phyloP scores from a whole-genome alignment of 1,284 basidiomycete species.

The Serendipita sp. region DNA sequence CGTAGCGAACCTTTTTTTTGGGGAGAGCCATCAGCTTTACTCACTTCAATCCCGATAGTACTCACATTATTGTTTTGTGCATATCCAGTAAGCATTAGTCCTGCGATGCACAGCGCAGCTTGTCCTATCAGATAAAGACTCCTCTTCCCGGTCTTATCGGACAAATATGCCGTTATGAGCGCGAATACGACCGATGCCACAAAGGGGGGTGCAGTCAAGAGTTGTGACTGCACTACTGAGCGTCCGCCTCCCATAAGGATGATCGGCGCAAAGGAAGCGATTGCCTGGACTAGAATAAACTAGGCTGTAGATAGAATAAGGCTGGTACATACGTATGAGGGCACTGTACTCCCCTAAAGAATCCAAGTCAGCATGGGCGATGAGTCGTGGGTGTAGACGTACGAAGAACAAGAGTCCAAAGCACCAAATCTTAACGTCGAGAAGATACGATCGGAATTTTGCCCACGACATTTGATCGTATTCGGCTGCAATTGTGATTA shows the following conservation, averaged over 20 bases:
- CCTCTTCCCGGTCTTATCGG: background rate
- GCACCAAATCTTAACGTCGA: conserved; percentile 27
- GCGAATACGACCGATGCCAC: background rate
- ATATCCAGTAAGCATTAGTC: background rate
- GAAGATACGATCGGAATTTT: conserved; percentile 22
- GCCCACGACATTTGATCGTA: conserved; percentile 20
- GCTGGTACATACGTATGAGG: background rate
- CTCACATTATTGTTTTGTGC: background rate
- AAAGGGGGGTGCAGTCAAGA: background rate
- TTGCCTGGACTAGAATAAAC: background rate
- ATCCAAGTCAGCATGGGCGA: too few relatives aligned
- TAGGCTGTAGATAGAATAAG: background rate
- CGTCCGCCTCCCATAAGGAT: background rate
- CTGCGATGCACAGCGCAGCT: background rate
- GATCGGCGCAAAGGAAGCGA: background rate
- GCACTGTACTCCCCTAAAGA: background rate
- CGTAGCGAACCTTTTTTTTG: background rate
- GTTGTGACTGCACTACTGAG: background rate
- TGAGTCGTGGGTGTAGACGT: too few relatives aligned
- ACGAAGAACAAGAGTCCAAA: conserved; percentile 26
- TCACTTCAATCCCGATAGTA: too few relatives aligned
- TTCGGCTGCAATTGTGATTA: background rate
- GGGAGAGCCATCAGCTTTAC: too few relatives aligned
- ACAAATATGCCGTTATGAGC: background rate
- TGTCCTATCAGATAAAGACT: background rate